A percentile compares a stretch with the other conserved stretches of the same genome.
These are phyloP conservation scores for Tilletia indica DNA, from an alignment of 1,284 basidiomycete genomes.

Conservation along the genomic window DNA sequence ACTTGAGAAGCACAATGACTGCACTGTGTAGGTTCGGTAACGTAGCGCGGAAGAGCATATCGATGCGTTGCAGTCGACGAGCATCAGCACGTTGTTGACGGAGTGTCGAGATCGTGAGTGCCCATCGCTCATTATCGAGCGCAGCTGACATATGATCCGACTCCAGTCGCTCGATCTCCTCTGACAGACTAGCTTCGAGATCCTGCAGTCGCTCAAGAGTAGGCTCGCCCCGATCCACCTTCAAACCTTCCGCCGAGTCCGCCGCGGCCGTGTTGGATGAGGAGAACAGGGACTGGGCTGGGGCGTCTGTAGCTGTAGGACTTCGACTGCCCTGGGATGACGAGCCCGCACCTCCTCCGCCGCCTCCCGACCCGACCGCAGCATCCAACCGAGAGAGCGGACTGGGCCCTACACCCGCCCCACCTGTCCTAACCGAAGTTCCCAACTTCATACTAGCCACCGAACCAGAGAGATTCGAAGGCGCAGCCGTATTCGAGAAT, in stretches of 20 bases:
- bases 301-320: conserved; percentile 38
- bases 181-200: conserved; percentile 40
- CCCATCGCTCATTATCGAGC: conserved; percentile 43
- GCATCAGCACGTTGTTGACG: conserved; percentile 46
- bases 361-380: conserved; percentile 9
- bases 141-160: conserved; percentile 46
- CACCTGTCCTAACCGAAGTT: not conserved
- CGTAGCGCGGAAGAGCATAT: conserved; percentile 44
- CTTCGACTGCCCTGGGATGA: conserved; percentile 44
- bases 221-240: conserved; percentile 38
- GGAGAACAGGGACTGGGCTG: conserved; percentile 12
- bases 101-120: conserved; percentile 30
- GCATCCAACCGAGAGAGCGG: conserved; percentile 21
- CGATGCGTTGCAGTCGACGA: conserved; percentile 45
- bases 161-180: conserved; percentile 37
- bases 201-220: conserved; percentile 46
- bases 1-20: conserved; percentile 54
- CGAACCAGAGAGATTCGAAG: conserved; percentile 19
- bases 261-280: conserved; percentile 19
- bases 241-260: conserved; percentile 28
- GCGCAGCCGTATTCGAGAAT: conserved; percentile 30
- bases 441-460: not conserved
- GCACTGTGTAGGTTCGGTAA: conserved; percentile 49
- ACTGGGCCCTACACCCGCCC: conserved; percentile 16
- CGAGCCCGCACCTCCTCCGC: conserved; percentile 28